These are phyloP conservation scores for Glaciozyma martinii DNA, from an alignment of 768 basidiomycete species.

Conservation along the genomic window DNA sequence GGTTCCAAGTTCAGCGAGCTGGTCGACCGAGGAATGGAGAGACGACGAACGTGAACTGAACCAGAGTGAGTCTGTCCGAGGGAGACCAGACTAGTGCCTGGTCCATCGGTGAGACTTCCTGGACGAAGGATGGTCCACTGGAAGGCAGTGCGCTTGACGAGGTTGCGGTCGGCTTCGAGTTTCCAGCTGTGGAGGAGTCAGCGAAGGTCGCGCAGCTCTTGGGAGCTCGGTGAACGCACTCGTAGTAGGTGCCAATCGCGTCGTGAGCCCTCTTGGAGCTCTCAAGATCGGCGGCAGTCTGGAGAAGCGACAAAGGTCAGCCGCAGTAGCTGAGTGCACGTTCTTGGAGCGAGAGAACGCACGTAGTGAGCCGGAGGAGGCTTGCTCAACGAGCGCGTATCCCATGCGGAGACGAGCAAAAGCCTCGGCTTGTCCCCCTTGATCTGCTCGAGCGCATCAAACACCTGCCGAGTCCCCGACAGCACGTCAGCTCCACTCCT, in stretches of 20 bases:
- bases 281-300: constrained; percentile 16
- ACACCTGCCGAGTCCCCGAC: constrained; percentile 33
- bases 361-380: constrained; percentile 19
- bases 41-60: constrained; percentile 44
- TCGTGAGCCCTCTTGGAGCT: constrained; percentile 17
- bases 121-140: constrained; percentile 62
- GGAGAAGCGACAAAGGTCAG: background rate
- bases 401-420: constrained; percentile 25
- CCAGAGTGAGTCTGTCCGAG: constrained; percentile 53
- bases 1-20: background rate
- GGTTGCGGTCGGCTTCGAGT: constrained; percentile 44
- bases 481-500: background rate
- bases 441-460: constrained; percentile 56
- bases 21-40: background rate
- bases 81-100: constrained; percentile 48
- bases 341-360: background rate
- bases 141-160: constrained; percentile 49
- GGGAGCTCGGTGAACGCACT: constrained; percentile 1
- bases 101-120: constrained; percentile 49
- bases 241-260: constrained; percentile 26
- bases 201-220: background rate
- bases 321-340: too few relatives aligned
- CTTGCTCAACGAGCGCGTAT: constrained; percentile 16
- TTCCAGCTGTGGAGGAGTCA: constrained; percentile 37
- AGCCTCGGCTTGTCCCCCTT: constrained; percentile 33